Evolutionary conservation across 179 eudicot species (phyloP).

Genomic region (Patellifolia procumbens): DNA sequence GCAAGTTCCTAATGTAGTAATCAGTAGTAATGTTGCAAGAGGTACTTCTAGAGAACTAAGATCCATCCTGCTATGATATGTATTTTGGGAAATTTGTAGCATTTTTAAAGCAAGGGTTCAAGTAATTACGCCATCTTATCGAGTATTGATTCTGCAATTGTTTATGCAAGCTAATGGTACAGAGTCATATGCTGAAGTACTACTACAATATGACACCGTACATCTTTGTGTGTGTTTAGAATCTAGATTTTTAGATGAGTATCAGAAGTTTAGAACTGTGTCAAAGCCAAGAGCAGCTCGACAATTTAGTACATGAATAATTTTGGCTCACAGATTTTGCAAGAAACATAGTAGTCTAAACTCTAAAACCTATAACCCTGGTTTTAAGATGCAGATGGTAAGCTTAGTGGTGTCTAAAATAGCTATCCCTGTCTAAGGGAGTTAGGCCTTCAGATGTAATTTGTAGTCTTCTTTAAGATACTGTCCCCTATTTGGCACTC

Average conservation of each 20-base stretch:
- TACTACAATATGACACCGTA: constrained; percentile 1
- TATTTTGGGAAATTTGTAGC: background rate
- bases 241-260: background rate
- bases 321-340: background rate
- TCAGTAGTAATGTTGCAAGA: background rate
- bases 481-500: constrained; percentile 12
- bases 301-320: background rate
- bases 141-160: background rate
- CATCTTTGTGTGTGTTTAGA: background rate
- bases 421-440: background rate
- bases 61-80: background rate
- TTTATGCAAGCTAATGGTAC: background rate
- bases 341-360: background rate
- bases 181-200: background rate
- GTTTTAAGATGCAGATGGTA: background rate
- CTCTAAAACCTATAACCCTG: background rate
- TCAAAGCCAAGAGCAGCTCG: background rate
- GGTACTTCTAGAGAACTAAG: background rate
- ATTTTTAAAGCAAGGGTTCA: background rate
- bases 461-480: constrained; percentile 20
- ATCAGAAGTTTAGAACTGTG: background rate
- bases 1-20: no score
- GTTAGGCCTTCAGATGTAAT: background rate
- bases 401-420: background rate
- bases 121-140: background rate